These are phyloP conservation scores for Neurospora sp. DNA, from an alignment of 495 filamentous ascomycete species.

Conservation along the genomic window DNA sequence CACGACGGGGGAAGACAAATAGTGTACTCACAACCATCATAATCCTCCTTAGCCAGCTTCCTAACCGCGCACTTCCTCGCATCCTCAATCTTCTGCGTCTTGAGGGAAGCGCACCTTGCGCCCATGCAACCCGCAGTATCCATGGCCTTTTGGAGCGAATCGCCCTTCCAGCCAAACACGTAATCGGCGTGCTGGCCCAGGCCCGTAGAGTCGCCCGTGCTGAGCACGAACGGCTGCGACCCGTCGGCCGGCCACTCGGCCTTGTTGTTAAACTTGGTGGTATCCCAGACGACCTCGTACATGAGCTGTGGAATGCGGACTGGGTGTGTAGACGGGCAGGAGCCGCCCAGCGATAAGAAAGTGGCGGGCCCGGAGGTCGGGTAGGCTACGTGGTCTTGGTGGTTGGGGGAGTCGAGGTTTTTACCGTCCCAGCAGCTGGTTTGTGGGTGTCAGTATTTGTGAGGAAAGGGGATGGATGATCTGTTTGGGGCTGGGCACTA, in stretches of 20 bases:
- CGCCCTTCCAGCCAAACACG: slow-evolving; percentile 41
- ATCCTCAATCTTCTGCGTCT: slow-evolving; percentile 24
- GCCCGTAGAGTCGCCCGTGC: slow-evolving; percentile 34
- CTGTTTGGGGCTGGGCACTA: background rate
- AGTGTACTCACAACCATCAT: slow-evolving; percentile 33
- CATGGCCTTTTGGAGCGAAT: slow-evolving; percentile 39
- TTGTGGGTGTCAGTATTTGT: background rate
- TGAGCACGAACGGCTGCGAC: slow-evolving; percentile 38
- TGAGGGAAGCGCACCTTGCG: slow-evolving; percentile 26
- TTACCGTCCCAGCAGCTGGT: slow-evolving; percentile 44
- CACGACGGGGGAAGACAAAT: background rate
- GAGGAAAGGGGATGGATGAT: background rate
- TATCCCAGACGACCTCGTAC: slow-evolving; percentile 45
- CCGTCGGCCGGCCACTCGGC: slow-evolving; percentile 35
- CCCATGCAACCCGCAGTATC: slow-evolving; percentile 35
- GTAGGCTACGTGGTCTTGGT: slow-evolving; percentile 41
- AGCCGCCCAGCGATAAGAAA: slow-evolving; percentile 31
- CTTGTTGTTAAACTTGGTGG: slow-evolving; percentile 36
- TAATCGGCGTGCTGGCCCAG: slow-evolving; percentile 40
- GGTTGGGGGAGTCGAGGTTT: slow-evolving; percentile 44
- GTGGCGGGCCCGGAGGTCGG: slow-evolving; percentile 32
- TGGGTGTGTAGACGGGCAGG: slow-evolving; percentile 39
- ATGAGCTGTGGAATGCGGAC: slow-evolving; percentile 40
- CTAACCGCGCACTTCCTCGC: slow-evolving; percentile 28
- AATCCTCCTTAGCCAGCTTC: slow-evolving; percentile 28